Evolutionary conservation across 768 basidiomycete genomes (phyloP), one percentile per base, ranked within the genome.

Genomic region (Austroboletus eburneus): DNA sequence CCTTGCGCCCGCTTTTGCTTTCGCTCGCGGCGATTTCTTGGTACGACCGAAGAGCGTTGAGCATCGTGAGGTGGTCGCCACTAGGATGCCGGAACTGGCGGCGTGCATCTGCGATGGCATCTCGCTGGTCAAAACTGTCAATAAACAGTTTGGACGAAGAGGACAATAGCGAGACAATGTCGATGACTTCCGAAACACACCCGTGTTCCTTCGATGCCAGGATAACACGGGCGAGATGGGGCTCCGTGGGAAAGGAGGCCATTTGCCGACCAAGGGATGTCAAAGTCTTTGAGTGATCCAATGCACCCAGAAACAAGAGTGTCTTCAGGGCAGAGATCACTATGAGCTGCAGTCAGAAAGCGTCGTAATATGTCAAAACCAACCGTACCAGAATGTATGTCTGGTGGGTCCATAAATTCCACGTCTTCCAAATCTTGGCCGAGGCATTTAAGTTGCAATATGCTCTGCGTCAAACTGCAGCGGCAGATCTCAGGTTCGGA

Each of bases 241-340:
- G 92, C 55, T 97, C 92, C n/a, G 96, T 78, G 3, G 96, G 96
- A 60, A 94, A 91, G n/a, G 72, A 59, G 3, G 92, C 85, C 89
- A 99, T 97, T 51, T 81, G 70, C 5, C 81, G 78, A 2, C 96
- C 96, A 4, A 87, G 65, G 0, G 72, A 56, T 0, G 93, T 96
- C 43, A 99, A 71, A 5, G 61, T 59, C 48, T 79, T 82, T 14
- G 74, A 72, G 29, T 76, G 68, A 61, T 87, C 78, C 48, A 97
- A 72, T 12, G 94, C 94, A 13, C 82, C 83, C 9, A 98, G 76
- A 2, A 91, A 71, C 70, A 80, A 87, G 13, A 99, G 78, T 0
- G 80, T 79, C 63, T 81, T 81, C 4, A 87, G 65, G 10, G 86
- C 83, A 5, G 80, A 77, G 5, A 63, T 53, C 49, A 86, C 85